A percentile compares a stretch with the other conserved stretches of the same genome.
phyloP scores from a whole-genome alignment of 192 early-diverging fungal genomes.

The Chytriomyces sp. region DNA sequence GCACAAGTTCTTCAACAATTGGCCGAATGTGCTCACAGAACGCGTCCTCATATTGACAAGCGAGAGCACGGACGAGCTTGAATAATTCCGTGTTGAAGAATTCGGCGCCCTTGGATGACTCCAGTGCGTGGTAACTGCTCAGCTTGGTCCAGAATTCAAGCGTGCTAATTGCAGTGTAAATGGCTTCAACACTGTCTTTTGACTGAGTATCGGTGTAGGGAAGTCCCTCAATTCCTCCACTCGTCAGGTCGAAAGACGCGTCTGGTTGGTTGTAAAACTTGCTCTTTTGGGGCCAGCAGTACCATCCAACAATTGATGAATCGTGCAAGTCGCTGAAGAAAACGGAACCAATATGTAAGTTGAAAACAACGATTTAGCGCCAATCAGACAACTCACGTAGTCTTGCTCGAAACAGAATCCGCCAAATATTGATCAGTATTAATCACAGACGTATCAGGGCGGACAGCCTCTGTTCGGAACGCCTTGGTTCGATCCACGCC shows the following conservation, averaged over 20 bases:
- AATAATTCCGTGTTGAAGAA: constrained; percentile 73
- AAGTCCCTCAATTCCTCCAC: constrained; percentile 37
- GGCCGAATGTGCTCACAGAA: constrained; percentile 63
- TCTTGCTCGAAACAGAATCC: constrained; percentile 33
- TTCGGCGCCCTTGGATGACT: constrained; percentile 40
- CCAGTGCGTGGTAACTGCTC: constrained; percentile 69
- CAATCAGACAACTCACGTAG: neutral
- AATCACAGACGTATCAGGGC: constrained; percentile 10
- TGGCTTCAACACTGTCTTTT: constrained; percentile 57
- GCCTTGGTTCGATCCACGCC: constrained; percentile 23
- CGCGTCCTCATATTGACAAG: constrained; percentile 59
- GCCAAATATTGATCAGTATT: constrained; percentile 52
- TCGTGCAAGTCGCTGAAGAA: constrained; percentile 38
- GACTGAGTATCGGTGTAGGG: constrained; percentile 66
- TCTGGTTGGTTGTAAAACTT: constrained; percentile 53
- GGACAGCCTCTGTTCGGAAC: constrained; percentile 23
- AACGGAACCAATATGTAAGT: neutral
- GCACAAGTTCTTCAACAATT: constrained; percentile 56
- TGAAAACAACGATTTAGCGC: neutral
- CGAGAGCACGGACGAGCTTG: constrained; percentile 46
- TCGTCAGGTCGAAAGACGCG: constrained; percentile 31
- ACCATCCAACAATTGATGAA: constrained; percentile 69
- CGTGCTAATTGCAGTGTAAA: constrained; percentile 58
- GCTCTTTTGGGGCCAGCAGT: constrained; percentile 73
- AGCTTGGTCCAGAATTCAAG: constrained; percentile 73